These are phyloP conservation scores for Sarcodon sp. DNA, from an alignment of 768 basidiomycete species.

Conservation along the genomic window DNA sequence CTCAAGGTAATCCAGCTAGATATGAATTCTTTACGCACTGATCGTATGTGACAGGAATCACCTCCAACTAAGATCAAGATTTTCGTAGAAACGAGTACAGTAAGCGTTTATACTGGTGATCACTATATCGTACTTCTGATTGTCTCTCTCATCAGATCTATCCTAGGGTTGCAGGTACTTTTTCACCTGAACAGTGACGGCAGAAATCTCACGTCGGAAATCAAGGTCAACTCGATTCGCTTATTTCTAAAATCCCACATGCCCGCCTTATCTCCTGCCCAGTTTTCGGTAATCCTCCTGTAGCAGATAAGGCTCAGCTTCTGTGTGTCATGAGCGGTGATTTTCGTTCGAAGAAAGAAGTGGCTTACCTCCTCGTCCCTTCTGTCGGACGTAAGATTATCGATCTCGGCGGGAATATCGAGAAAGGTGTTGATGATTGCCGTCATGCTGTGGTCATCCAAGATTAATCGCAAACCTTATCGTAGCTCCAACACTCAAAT, in stretches of 20 bases:
- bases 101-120: slow-evolving; percentile 20
- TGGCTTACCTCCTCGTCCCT: slow-evolving; percentile 68
- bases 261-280: slow-evolving; percentile 63
- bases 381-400: slow-evolving; percentile 64
- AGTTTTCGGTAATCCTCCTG: slow-evolving; percentile 61
- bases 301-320: slow-evolving; percentile 53
- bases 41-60: slow-evolving; percentile 10
- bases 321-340: slow-evolving; percentile 74
- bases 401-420: slow-evolving; percentile 78
- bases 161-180: slow-evolving; percentile 34
- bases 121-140: slow-evolving; percentile 11
- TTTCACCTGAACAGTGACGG: neutral
- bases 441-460: neutral
- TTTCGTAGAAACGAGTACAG: slow-evolving; percentile 81
- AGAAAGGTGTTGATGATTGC: slow-evolving; percentile 40
- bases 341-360: slow-evolving; percentile 69
- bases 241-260: slow-evolving; percentile 45
- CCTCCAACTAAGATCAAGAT: slow-evolving; percentile 46
- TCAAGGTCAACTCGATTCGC: slow-evolving; percentile 54
- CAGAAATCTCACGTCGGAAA: neutral
- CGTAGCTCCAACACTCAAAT: slow-evolving; percentile 56
- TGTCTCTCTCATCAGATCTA: slow-evolving; percentile 28
- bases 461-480: neutral
- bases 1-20: slow-evolving; percentile 30
- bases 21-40: neutral